A percentile compares a stretch with the other conserved stretches of the same genome.
Evolutionary conservation across 1,284 basidiomycete genomes (phyloP).

Genomic region (Mycena sp.): DNA sequence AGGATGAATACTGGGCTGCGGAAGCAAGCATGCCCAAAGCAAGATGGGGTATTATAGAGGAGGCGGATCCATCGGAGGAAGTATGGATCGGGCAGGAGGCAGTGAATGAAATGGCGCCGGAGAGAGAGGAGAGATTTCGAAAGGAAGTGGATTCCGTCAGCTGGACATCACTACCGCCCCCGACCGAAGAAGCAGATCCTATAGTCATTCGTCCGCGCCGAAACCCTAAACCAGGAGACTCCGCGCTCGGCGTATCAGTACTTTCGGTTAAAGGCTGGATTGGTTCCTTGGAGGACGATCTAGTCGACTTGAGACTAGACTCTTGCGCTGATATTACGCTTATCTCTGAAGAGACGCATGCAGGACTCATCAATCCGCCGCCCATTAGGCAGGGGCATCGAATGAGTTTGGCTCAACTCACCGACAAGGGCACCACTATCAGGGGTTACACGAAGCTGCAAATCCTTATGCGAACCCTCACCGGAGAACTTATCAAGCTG

Average conservation of each 20-base stretch:
- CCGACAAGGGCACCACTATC: slow-evolving; percentile 20
- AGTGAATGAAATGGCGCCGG: not conserved
- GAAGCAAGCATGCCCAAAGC: slow-evolving; percentile 5
- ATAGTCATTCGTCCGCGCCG: not conserved
- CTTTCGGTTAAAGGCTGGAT: slow-evolving; percentile 11
- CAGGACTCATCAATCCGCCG: not conserved
- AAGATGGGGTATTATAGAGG: not conserved
- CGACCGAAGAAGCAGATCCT: not conserved
- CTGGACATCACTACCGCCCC: not conserved
- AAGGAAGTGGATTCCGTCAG: too few relatives aligned
- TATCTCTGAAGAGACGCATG: slow-evolving; percentile 29
- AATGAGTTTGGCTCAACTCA: slow-evolving; percentile 34
- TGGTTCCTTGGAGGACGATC: not conserved
- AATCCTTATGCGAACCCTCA: slow-evolving; percentile 10
- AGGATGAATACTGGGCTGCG: not conserved
- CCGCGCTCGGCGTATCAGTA: slow-evolving; percentile 19
- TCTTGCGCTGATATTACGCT: slow-evolving; percentile 37
- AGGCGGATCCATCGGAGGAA: too few relatives aligned
- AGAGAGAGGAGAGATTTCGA: not conserved
- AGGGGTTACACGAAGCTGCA: slow-evolving; percentile 29
- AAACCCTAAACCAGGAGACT: not conserved
- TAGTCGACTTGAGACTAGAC: slow-evolving; percentile 32
- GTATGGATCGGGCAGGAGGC: not conserved
- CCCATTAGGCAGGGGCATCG: slow-evolving; percentile 24
- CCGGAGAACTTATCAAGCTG: slow-evolving; percentile 28